phyloP scores from a whole-genome alignment of 441 rosid genomes.

The Populus hybrid region DNA sequence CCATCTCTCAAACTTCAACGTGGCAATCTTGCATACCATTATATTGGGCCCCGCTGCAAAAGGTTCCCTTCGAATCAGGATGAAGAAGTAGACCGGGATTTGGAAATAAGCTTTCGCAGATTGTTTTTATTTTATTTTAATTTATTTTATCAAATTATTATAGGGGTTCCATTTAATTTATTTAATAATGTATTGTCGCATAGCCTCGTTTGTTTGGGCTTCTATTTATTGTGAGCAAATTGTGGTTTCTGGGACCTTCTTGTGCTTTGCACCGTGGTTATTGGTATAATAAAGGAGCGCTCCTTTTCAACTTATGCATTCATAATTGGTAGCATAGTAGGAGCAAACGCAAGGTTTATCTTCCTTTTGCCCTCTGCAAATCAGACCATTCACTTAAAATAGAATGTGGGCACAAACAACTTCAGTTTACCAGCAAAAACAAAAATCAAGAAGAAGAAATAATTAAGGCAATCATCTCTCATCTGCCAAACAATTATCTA shows the following conservation, averaged over 20 bases:
- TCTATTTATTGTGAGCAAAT: neutral
- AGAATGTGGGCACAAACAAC: neutral
- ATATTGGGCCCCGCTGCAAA: neutral
- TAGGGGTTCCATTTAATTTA: neutral
- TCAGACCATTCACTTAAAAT: neutral
- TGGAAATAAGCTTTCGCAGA: neutral
- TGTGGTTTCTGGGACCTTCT: neutral
- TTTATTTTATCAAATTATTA: neutral
- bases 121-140: neutral
- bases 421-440: neutral
- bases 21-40: constrained; percentile 23
- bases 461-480: neutral
- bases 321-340: neutral
- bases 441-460: neutral
- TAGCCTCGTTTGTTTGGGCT: neutral
- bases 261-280: neutral
- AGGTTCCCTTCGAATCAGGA: neutral
- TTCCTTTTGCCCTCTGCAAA: neutral
- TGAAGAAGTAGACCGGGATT: neutral
- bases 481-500: neutral
- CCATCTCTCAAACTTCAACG: constrained; percentile 35
- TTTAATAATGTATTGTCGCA: too few species aligned
- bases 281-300: neutral
- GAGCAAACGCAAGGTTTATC: neutral
- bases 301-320: neutral